phyloP scores from a whole-genome alignment of 2,329 filamentous ascomycete genomes.

The Claviceps pusilla region DNA sequence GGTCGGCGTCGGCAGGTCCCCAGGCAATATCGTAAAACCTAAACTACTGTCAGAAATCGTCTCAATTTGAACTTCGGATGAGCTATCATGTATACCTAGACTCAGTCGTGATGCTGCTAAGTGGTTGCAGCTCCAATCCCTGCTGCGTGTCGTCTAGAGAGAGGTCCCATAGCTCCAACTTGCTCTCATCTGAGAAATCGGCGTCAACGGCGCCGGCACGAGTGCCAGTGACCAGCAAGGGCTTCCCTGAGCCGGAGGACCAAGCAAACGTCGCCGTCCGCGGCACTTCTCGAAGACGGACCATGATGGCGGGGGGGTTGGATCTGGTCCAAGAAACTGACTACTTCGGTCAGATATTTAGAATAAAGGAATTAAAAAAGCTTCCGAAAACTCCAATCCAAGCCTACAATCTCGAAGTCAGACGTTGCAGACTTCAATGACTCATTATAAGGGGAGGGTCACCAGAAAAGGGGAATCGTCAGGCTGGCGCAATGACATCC shows the following conservation, averaged over 20 bases:
- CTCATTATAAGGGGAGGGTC: slow-evolving; percentile 1
- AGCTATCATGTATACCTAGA: slow-evolving; percentile 49
- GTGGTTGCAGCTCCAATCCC: slow-evolving; percentile 69
- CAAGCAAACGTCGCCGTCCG: slow-evolving; percentile 95
- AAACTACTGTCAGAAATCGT: slow-evolving; percentile 9
- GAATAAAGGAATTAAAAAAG: background rate
- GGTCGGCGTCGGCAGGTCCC: slow-evolving; percentile 65
- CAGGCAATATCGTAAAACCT: slow-evolving; percentile 97
- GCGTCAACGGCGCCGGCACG: slow-evolving; percentile 89
- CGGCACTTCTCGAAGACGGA: slow-evolving; percentile 89
- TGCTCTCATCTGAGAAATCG: slow-evolving; percentile 94
- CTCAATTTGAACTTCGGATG: background rate
- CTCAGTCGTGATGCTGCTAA: slow-evolving; percentile 72
- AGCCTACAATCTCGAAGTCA: slow-evolving; percentile 3
- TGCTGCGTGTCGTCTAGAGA: slow-evolving; percentile 62
- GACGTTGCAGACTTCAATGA: background rate
- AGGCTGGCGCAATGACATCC: slow-evolving; percentile 8
- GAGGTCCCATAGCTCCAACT: slow-evolving; percentile 91
- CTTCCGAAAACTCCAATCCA: background rate
- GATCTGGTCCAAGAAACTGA: slow-evolving; percentile 9
- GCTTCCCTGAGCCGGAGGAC: slow-evolving; percentile 67
- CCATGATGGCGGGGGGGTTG: slow-evolving; percentile 46
- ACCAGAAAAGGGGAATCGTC: slow-evolving; percentile 6
- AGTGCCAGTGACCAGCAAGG: slow-evolving; percentile 83
- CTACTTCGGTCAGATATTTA: slow-evolving; percentile 4